phyloP scores from a whole-genome alignment of 2,329 filamentous ascomycete genomes.

The Aureobasidium pullulans region DNA sequence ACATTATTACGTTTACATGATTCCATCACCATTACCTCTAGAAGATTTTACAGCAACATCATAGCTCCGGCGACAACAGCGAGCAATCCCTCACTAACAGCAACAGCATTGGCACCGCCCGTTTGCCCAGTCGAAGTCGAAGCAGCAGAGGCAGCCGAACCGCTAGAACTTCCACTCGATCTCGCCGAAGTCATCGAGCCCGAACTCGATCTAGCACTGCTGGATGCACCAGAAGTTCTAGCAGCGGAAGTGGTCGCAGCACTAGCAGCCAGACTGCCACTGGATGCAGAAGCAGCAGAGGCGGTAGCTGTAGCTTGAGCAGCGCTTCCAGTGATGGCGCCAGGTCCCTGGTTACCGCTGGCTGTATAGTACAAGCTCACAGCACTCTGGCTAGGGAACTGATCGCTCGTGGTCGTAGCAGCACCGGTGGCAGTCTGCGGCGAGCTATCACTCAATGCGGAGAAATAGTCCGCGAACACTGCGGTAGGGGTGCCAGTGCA shows the following conservation, averaged over 20 bases:
- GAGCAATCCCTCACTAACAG: not conserved
- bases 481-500: constrained; percentile 35
- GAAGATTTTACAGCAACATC: not conserved
- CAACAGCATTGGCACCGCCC: not conserved
- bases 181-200: too few species aligned
- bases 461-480: constrained; percentile 30
- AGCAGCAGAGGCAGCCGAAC: not conserved
- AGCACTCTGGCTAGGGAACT: constrained; percentile 31
- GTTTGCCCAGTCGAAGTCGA: not conserved
- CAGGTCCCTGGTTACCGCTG: constrained; percentile 32
- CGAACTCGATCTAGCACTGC: not conserved
- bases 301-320: not conserved
- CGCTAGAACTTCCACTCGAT: not conserved
- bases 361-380: constrained; percentile 39
- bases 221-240: not conserved
- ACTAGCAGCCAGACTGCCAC: not conserved
- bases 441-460: constrained; percentile 19
- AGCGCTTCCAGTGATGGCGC: constrained; percentile 34
- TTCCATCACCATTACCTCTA: not conserved
- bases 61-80: constrained; percentile 8
- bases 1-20: not conserved
- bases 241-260: not conserved
- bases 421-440: constrained; percentile 24
- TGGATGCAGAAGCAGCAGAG: not conserved
- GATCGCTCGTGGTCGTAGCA: constrained; percentile 28